phyloP scores from a whole-genome alignment of 2,329 filamentous ascomycete genomes.

The Alternaria ventricosa region DNA sequence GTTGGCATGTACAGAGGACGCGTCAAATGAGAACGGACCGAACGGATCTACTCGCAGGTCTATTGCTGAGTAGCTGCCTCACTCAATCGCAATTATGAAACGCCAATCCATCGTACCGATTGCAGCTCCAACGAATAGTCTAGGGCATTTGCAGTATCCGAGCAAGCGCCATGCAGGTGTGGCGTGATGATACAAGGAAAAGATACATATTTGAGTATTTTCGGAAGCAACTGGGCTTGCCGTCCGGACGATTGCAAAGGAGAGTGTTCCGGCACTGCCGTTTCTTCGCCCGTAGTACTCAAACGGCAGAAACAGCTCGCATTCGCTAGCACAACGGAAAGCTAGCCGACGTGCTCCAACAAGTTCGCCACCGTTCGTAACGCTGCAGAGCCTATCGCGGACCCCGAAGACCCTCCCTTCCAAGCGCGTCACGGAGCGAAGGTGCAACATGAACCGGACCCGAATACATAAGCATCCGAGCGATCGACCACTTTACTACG shows the following conservation, averaged over 20 bases:
- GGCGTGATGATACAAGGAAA: conserved; percentile 9
- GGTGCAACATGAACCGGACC: neutral
- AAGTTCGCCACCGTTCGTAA: conserved; percentile 10
- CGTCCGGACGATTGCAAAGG: neutral
- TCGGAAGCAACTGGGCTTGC: neutral
- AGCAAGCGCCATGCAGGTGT: conserved; percentile 13
- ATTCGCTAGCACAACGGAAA: neutral
- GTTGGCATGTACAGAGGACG: conserved; percentile 19
- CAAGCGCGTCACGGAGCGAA: neutral
- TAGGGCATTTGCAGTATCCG: neutral
- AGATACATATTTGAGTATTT: conserved; percentile 4
- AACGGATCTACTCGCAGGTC: neutral
- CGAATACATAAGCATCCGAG: neutral
- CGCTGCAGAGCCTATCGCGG: neutral
- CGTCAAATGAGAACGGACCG: conserved; percentile 17
- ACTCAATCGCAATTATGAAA: conserved; percentile 21
- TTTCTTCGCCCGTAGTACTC: neutral
- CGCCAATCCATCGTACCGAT: conserved; percentile 9
- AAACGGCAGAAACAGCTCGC: neutral
- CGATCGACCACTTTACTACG: neutral
- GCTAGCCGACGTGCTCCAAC: neutral
- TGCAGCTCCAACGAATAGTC: conserved; percentile 1
- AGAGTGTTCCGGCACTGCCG: conserved; percentile 1
- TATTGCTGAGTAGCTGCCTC: conserved; percentile 10
- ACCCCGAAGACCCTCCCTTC: conserved; percentile 1